phyloP scores from a whole-genome alignment of 257 asterid species.

The Nicotiana paniculata region DNA sequence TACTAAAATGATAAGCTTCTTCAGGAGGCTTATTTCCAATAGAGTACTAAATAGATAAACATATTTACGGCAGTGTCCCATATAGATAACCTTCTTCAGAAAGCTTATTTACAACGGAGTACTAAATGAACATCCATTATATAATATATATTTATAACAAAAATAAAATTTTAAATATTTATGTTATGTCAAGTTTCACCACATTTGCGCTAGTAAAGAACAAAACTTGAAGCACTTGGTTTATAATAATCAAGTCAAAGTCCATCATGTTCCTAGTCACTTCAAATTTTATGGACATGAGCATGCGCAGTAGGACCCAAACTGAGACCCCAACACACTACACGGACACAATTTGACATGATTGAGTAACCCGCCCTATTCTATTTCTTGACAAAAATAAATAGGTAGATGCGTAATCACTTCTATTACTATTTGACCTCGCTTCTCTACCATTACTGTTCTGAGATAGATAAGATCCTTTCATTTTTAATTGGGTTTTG shows the following conservation, averaged over 20 bases:
- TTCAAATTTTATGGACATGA: background rate
- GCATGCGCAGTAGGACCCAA: slow-evolving; percentile 10
- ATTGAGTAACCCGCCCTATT: background rate
- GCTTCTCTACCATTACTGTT: too few species aligned
- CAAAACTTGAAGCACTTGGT: background rate
- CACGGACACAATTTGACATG: background rate
- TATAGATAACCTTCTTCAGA: too few species aligned
- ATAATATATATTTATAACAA: too few species aligned
- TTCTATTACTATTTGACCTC: background rate
- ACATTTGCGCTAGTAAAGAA: background rate
- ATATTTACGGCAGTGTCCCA: too few species aligned
- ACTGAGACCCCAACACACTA: background rate
- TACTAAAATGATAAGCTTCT: too few species aligned
- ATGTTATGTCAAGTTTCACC: background rate
- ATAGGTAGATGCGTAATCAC: background rate
- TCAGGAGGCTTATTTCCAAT: too few species aligned
- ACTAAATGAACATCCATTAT: too few species aligned
- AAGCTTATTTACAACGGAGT: too few species aligned
- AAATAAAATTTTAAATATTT: background rate
- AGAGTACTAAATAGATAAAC: too few species aligned
- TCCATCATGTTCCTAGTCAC: background rate
- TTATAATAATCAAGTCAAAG: slow-evolving; percentile 5
- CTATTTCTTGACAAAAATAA: background rate
- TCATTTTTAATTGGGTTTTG: too few species aligned
- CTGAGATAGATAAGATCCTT: too few species aligned